Percentiles rank a stretch among this genome's conserved stretches.
Evolutionary conservation across 108 stramenopile species (phyloP).

Genomic region (Aurantiochytrium sp.): DNA sequence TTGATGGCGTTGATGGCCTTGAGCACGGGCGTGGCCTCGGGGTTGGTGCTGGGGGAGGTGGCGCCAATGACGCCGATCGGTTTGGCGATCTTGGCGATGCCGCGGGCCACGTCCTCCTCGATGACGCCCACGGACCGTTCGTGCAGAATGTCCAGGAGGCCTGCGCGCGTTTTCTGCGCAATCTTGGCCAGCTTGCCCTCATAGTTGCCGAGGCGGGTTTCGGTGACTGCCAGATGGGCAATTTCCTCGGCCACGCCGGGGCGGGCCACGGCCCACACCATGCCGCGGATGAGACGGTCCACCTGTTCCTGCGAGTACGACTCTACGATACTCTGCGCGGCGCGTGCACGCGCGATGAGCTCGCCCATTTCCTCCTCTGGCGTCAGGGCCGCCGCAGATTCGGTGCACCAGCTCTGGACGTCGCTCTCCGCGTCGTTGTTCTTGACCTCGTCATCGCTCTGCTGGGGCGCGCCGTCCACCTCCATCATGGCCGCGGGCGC

Average conservation of each 20-base stretch:
- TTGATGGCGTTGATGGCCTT: constrained; percentile 9
- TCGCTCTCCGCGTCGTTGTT: neutral
- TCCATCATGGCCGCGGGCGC: neutral
- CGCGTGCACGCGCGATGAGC: neutral
- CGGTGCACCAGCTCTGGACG: neutral
- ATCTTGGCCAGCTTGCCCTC: constrained; percentile 8
- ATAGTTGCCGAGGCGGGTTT: constrained; percentile 1
- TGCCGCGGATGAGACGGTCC: neutral
- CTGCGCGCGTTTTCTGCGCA: neutral
- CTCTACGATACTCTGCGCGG: neutral
- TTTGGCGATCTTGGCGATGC: neutral
- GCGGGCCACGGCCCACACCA: neutral
- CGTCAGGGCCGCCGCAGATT: neutral
- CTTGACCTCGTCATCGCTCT: neutral
- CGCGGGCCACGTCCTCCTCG: neutral
- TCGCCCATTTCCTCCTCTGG: neutral
- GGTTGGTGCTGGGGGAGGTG: neutral
- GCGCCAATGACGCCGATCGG: constrained; percentile 6
- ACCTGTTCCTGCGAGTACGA: neutral
- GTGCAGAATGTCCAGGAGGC: neutral
- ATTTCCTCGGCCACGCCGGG: neutral
- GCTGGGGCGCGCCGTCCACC: neutral
- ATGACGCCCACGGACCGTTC: neutral
- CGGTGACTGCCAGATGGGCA: neutral
- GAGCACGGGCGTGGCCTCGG: constrained; percentile 10